Percentiles rank a stretch among this genome's conserved stretches.
phyloP scores from a whole-genome alignment of 345 rosid genomes.

The Isatis tinctoria region DNA sequence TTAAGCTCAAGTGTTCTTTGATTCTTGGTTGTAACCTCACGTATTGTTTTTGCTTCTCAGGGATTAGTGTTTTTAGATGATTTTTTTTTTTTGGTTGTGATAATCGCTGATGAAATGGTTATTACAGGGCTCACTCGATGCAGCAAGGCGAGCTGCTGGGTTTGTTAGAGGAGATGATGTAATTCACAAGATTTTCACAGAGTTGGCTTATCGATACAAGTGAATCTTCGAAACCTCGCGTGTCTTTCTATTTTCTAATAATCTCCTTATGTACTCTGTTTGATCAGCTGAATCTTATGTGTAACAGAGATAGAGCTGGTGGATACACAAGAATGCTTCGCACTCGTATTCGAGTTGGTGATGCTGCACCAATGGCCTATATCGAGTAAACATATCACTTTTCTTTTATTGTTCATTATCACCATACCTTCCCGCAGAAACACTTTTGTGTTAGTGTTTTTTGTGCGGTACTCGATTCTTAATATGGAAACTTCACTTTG shows the following conservation, averaged over 20 bases:
- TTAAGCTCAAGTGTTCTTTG: neutral
- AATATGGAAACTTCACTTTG: neutral
- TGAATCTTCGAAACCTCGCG: conserved; percentile 13
- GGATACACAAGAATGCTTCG: conserved; percentile 89
- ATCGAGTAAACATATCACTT: conserved; percentile 52
- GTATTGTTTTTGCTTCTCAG: neutral
- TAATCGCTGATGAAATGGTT: neutral
- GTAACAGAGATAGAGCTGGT: conserved; percentile 79
- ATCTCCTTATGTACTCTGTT: neutral
- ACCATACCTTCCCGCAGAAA: neutral
- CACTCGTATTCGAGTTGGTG: conserved; percentile 87
- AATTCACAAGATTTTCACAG: conserved; percentile 84
- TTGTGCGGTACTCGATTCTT: neutral
- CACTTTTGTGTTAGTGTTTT: neutral
- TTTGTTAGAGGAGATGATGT: conserved; percentile 94
- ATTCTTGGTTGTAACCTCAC: too few relatives aligned
- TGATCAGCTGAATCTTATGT: conserved; percentile 1
- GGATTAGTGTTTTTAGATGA: neutral
- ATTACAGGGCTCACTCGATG: conserved; percentile 67
- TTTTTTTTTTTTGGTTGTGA: neutral
- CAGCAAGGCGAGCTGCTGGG: conserved; percentile 80
- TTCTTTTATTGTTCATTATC: neutral
- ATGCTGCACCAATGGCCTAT: conserved; percentile 95
- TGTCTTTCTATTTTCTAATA: neutral
- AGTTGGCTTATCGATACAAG: conserved; percentile 85